phyloP scores from a whole-genome alignment of 1,284 basidiomycete genomes.

The Microbotryum violaceum region DNA sequence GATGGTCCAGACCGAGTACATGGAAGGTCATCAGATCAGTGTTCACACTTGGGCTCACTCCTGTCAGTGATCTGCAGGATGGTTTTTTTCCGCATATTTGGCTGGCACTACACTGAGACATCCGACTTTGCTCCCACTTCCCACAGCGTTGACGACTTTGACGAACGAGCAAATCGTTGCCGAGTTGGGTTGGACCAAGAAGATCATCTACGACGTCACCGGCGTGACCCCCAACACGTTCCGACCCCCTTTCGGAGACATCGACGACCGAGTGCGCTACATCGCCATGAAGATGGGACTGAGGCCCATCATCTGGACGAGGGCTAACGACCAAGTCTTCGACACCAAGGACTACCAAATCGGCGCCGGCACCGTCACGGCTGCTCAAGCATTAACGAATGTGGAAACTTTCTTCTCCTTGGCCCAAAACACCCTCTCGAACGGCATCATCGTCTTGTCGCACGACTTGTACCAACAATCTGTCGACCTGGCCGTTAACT shows the following conservation, averaged over 20 bases:
- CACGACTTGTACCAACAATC: conserved; percentile 56
- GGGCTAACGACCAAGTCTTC: conserved; percentile 43
- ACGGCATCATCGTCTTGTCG: conserved; percentile 50
- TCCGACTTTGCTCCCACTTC: not conserved
- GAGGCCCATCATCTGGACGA: conserved; percentile 71
- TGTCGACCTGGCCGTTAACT: conserved; percentile 79
- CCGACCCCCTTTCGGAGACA: conserved; percentile 41
- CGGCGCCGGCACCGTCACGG: conserved; percentile 52
- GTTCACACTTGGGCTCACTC: conserved; percentile 33
- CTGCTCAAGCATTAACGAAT: conserved; percentile 22
- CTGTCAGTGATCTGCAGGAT: not conserved
- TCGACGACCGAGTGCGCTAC: conserved; percentile 79
- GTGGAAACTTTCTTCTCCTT: conserved; percentile 21
- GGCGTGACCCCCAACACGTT: conserved; percentile 29
- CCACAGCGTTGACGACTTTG: conserved; percentile 53
- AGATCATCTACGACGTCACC: conserved; percentile 54
- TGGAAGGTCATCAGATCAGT: conserved; percentile 31
- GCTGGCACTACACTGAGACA: no score
- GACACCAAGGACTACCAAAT: conserved; percentile 35
- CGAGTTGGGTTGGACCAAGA: conserved; percentile 73
- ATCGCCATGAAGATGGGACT: conserved; percentile 72
- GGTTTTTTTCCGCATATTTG: no score
- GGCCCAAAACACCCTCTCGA: conserved; percentile 2
- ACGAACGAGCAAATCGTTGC: conserved; percentile 83
- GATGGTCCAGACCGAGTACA: conserved; percentile 58